Conservation (phyloP, 2,329 filamentous ascomycete genomes). For the Hypoxylon sp. region DNA sequence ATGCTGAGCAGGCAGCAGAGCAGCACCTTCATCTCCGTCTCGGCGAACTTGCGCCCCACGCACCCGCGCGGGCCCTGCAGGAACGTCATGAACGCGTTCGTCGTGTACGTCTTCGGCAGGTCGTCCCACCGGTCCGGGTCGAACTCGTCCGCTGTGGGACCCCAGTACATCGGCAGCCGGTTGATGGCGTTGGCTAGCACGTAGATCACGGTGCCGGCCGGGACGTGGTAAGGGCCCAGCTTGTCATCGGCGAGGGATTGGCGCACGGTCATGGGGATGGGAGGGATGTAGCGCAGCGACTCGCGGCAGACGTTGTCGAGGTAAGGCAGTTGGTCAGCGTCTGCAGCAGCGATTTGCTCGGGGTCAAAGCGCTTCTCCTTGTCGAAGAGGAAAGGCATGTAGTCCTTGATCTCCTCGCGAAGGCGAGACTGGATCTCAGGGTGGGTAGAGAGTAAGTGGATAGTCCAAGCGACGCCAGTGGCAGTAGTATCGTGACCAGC, state of each 20-base stretch:
- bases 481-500: slow-evolving; percentile 63
- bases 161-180: slow-evolving; percentile 59
- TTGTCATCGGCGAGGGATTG: slow-evolving; percentile 58
- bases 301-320: slow-evolving; percentile 64
- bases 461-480: slow-evolving; percentile 60
- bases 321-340: slow-evolving; percentile 60
- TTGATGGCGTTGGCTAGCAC: slow-evolving; percentile 61
- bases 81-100: slow-evolving; percentile 56
- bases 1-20: slow-evolving; percentile 54
- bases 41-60: slow-evolving; percentile 53
- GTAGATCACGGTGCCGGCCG: slow-evolving; percentile 60
- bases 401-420: slow-evolving; percentile 58
- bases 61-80: slow-evolving; percentile 53
- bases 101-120: slow-evolving; percentile 55
- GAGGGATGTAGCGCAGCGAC: slow-evolving; percentile 61
- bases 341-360: slow-evolving; percentile 51
- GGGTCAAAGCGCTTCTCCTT: slow-evolving; percentile 51
- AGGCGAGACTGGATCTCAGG: slow-evolving; percentile 58
- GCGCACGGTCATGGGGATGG: slow-evolving; percentile 63
- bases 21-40: slow-evolving; percentile 56
- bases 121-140: slow-evolving; percentile 61
- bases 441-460: slow-evolving; percentile 59
- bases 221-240: slow-evolving; percentile 59
- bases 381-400: slow-evolving; percentile 59
- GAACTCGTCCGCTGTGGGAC: slow-evolving; percentile 58